Conservation (phyloP, 176 grass and related monocot genomes). For the Avena sativa region DNA sequence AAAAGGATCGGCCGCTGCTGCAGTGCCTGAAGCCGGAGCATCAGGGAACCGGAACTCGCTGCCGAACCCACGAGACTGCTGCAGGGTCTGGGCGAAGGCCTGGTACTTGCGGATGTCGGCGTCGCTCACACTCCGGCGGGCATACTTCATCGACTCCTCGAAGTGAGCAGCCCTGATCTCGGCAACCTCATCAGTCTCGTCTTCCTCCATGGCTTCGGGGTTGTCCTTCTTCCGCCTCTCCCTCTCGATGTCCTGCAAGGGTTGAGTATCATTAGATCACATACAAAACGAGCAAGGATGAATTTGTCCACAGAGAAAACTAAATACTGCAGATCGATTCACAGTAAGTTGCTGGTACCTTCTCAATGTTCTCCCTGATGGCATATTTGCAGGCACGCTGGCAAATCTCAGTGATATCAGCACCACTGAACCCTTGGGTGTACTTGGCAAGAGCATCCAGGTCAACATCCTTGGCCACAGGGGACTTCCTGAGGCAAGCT, state of each 20-base stretch:
- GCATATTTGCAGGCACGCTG: conserved; percentile 91
- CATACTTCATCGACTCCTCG: conserved; percentile 92
- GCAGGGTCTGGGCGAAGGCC: conserved; percentile 86
- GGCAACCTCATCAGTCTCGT: conserved; percentile 69
- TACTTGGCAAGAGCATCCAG: conserved; percentile 73
- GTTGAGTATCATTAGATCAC: neutral
- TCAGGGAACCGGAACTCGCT: conserved; percentile 85
- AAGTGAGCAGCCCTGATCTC: conserved; percentile 86
- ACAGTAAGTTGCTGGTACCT: conserved; percentile 35
- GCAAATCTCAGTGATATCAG: conserved; percentile 92
- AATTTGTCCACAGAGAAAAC: neutral
- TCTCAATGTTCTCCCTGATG: conserved; percentile 90
- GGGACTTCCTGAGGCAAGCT: conserved; percentile 83
- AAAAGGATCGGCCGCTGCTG: conserved; percentile 57
- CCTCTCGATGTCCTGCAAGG: conserved; percentile 79
- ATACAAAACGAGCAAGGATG: neutral
- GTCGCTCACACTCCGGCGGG: conserved; percentile 79
- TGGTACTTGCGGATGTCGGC: conserved; percentile 89
- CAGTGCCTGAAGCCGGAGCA: conserved; percentile 25
- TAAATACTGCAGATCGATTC: neutral
- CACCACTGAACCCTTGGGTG: conserved; percentile 96
- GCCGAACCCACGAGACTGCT: conserved; percentile 82
- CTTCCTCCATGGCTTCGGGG: conserved; percentile 90
- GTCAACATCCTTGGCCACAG: conserved; percentile 80
- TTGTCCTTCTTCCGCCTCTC: conserved; percentile 71